These are phyloP conservation scores for Ascochyta pisi DNA, from an alignment of 2,329 filamentous ascomycete genomes.

Conservation along the genomic window DNA sequence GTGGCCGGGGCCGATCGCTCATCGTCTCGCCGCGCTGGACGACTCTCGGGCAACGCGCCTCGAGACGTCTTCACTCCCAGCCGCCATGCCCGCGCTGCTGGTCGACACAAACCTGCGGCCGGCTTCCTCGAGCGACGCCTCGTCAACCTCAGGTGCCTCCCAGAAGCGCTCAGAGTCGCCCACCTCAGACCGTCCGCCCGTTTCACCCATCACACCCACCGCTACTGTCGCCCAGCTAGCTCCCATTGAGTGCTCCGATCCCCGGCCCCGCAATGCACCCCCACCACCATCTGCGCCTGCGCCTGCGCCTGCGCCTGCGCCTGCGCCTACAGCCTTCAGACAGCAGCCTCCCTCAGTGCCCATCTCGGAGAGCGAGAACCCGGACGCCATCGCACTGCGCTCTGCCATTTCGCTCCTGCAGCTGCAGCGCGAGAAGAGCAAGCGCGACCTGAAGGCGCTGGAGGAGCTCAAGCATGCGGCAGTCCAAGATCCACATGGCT, in stretches of 20 bases:
- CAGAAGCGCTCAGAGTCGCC: slow-evolving; percentile 37
- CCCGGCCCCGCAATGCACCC: slow-evolving; percentile 35
- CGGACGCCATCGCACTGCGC: slow-evolving; percentile 85
- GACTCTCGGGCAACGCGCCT: slow-evolving; percentile 27
- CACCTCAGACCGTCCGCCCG: slow-evolving; percentile 47
- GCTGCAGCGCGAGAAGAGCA: slow-evolving; percentile 80
- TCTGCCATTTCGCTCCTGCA: slow-evolving; percentile 87
- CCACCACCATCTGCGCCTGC: slow-evolving; percentile 28
- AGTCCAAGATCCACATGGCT: slow-evolving; percentile 72
- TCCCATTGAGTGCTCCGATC: slow-evolving; percentile 34
- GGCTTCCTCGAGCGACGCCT: slow-evolving; percentile 35
- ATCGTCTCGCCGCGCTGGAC: slow-evolving; percentile 13
- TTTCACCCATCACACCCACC: slow-evolving; percentile 51
- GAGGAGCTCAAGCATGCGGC: slow-evolving; percentile 74
- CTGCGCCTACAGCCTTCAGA: slow-evolving; percentile 43
- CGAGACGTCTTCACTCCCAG: slow-evolving; percentile 28
- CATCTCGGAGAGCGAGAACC: slow-evolving; percentile 65
- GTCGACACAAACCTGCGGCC: slow-evolving; percentile 38
- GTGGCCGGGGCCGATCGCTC: slow-evolving; percentile 12
- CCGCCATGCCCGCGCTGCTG: slow-evolving; percentile 49
- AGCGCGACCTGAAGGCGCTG: slow-evolving; percentile 75
- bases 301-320: slow-evolving; percentile 1
- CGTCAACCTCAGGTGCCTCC: slow-evolving; percentile 29
- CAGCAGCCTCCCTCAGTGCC: slow-evolving; percentile 53
- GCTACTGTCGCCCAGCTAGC: slow-evolving; percentile 45